Percentiles rank a stretch among this genome's conserved stretches.
phyloP scores from a whole-genome alignment of 2,329 filamentous ascomycete species.

The Apiospora marii region DNA sequence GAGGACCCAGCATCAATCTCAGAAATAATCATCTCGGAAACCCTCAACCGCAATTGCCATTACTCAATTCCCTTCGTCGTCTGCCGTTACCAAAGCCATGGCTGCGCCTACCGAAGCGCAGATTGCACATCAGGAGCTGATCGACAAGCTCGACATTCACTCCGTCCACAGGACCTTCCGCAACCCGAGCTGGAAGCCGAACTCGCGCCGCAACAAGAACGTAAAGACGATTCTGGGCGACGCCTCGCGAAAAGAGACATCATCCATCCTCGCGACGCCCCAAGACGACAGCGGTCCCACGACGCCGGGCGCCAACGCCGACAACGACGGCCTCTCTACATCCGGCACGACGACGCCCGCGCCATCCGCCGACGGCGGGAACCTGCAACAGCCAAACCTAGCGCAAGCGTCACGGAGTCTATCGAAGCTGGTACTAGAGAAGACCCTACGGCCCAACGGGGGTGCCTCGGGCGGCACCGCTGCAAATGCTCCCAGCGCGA shows the following conservation, averaged over 20 bases:
- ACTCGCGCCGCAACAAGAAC: conserved; percentile 97
- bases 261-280: conserved; percentile 82
- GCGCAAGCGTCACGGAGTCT: conserved; percentile 89
- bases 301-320: conserved; percentile 56
- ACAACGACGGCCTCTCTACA: conserved; percentile 38
- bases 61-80: not conserved
- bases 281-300: conserved; percentile 73
- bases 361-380: conserved; percentile 31
- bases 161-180: conserved; percentile 88
- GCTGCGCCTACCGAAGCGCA: conserved; percentile 74
- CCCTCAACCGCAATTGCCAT: not conserved
- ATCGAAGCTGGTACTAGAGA: conserved; percentile 88
- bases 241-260: conserved; percentile 85
- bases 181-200: conserved; percentile 88
- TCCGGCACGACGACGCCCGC: conserved; percentile 30
- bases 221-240: conserved; percentile 96
- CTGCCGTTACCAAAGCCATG: conserved; percentile 41
- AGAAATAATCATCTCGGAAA: not conserved
- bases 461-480: conserved; percentile 42
- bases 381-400: conserved; percentile 69
- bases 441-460: conserved; percentile 65
- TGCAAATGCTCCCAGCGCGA: conserved; percentile 73
- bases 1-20: not conserved
- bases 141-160: conserved; percentile 92
- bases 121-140: conserved; percentile 83